Base-by-base conservation (phyloP, 768 basidiomycete species). In the Termitomyces sp. region DNA sequence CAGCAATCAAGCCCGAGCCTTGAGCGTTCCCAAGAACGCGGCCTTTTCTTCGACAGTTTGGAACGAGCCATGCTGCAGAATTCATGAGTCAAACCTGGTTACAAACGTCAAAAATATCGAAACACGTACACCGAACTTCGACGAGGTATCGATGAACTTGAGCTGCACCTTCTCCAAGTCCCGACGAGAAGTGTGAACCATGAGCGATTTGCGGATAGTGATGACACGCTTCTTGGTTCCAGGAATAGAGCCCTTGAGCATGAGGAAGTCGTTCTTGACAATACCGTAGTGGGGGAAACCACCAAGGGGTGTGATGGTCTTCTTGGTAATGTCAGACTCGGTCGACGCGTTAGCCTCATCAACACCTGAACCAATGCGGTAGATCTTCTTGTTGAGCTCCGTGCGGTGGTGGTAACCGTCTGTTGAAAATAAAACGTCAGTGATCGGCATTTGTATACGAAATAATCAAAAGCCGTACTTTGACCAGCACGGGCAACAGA, bases 401-500 rank as follows among this genome's bases (percentile, higher is more conserved):
- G 93, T 95, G 69, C 95, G 92, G 80, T 98, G 95, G 68, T 94
- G 93, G 79, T 94, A 95, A 63, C 93, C 93, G 71, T 95, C 91
- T 93, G 61, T n/a, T 58, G 8, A 62, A 22, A 33, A 44, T 18
- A 13, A 33, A 56, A 53, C 40, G 14, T 62, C 10, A 55, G 49
- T 12, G 9, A 1, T 34, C n/a, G 22, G 45, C 18, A 56, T 5
- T 20, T 16, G 27, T 3, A 34, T 14, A 51, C 2, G n/a, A 50
- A 4, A n/a, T 12, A 45, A 9, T 10, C 6, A 34, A 26, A 16
- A 18, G 58, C 82, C 93, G 67, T 74, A 93, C 91, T 92, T 90
- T 98, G 96, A 92, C 97, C 97, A 66, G 97, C 95, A 83, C 97
- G 95, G 61, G 95, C 97, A 68, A 99, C 97, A n/a, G 95, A 95